Evolutionary conservation across 345 rosid species (phyloP), one percentile per base, ranked within the genome.

Genomic region (Populus pruinosa): DNA sequence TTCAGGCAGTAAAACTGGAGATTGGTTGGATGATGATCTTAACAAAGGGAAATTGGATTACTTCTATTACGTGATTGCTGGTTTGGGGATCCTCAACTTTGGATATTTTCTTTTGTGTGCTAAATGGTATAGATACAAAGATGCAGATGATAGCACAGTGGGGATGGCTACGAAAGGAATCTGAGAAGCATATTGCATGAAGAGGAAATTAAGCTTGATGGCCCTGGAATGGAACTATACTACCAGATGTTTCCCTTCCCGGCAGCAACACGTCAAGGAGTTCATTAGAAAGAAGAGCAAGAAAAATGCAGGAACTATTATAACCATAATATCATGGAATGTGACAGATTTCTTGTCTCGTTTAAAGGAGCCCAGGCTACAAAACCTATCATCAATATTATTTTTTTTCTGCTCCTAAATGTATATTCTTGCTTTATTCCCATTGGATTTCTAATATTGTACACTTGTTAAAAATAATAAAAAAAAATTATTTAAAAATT

Each of bases 11-110:
- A 17, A 31, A 39, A 23, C 21, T 2, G 78, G 83, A 29, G 67
- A 77, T 49, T 82, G 84, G 84, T 55, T 82, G 27, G 53, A 75
- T n/a, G 78, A 78, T 44, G 84, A 82, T 62, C 78, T 78, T 70
- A 82, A 78, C 66, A 64, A 77, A 2, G 84, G 73, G 25, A 82
- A 35, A 25, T 70, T 82, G 78, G 84, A 82, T 18, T 69, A 12
- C 68, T 82, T 68, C 61, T 82, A 77, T 21, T 82, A 73, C 72
- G 0, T 78, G 39, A 65, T 77, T 53, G 81, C 41, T 74, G 78
- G 29, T 3, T 18, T 74, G 16, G 84, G 76, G 14, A 47, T 74
- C 18, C 8, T 78, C 8, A 82, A 82, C 55, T 23, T 82, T 9
- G 76, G n/a, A 4, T 82, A 82, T 21, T 82, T 82, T 33, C 56